phyloP scores from a whole-genome alignment of 352 stramenopile genomes.

The Globisporangium orthogonon region DNA sequence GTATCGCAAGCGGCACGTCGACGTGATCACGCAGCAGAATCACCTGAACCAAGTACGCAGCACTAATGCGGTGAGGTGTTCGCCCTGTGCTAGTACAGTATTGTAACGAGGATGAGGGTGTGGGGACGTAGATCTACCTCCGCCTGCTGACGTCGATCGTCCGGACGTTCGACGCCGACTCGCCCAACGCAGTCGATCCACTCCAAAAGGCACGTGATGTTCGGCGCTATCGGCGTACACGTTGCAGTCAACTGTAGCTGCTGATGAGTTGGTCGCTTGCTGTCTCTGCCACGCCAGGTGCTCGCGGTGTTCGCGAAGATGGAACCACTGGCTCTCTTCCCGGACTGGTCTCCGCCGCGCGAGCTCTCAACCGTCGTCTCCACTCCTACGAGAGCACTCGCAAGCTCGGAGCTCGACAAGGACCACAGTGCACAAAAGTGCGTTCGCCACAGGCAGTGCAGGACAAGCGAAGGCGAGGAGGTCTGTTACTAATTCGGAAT shows the following conservation, averaged over 20 bases:
- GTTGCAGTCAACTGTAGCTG: not conserved
- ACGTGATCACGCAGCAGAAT: conserved; percentile 61
- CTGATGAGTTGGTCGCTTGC: not conserved
- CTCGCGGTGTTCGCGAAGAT: conserved; percentile 50
- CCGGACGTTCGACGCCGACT: conserved; percentile 47
- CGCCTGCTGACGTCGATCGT: conserved; percentile 54
- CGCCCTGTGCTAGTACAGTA: not conserved
- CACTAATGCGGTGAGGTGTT: not conserved
- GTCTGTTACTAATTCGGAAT: not conserved
- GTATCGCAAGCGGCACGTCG: conserved; percentile 49
- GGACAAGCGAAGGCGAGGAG: not conserved
- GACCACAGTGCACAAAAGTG: conserved; percentile 47
- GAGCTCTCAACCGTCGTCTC: conserved; percentile 38
- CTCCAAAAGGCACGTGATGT: conserved; percentile 44
- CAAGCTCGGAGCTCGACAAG: conserved; percentile 56
- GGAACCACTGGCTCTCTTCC: conserved; percentile 62
- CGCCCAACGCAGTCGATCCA: conserved; percentile 34
- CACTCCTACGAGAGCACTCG: conserved; percentile 35
- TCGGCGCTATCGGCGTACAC: no score
- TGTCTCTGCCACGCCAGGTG: conserved; percentile 28
- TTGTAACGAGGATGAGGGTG: not conserved
- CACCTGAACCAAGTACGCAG: conserved; percentile 62
- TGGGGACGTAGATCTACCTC: conserved; percentile 51
- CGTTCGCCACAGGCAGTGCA: not conserved
- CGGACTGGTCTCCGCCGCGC: conserved; percentile 68